Conservation (phyloP, 2,329 filamentous ascomycete species). For the Aspergillus brunneoviolaceus region DNA sequence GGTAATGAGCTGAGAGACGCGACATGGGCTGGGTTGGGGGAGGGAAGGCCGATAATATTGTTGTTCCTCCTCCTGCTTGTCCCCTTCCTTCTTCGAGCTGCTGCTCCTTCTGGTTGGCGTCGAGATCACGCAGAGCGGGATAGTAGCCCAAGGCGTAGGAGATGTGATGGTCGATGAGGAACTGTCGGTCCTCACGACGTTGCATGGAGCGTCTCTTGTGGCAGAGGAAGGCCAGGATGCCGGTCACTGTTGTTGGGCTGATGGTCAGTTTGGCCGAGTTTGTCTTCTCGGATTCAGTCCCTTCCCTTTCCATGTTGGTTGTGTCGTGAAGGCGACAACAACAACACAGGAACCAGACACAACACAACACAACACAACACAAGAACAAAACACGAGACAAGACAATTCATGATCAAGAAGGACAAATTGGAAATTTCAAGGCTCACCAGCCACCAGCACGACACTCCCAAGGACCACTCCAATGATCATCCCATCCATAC, state of each 20-base stretch:
- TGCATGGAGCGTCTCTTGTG: constrained; percentile 27
- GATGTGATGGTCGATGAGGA: constrained; percentile 12
- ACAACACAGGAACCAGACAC: too few species aligned
- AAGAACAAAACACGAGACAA: background rate
- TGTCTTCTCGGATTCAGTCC: too few species aligned
- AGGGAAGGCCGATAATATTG: background rate
- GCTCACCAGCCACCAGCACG: constrained; percentile 27
- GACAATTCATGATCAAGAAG: background rate
- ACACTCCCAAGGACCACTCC: constrained; percentile 31
- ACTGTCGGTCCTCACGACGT: constrained; percentile 20
- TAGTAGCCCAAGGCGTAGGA: constrained; percentile 1
- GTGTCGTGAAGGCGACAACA: too few species aligned
- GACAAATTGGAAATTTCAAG: background rate
- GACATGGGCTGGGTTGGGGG: background rate
- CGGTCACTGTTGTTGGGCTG: constrained; percentile 21
- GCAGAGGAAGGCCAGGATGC: constrained; percentile 25
- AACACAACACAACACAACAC: too few species aligned
- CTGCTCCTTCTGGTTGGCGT: background rate
- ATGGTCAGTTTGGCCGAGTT: background rate
- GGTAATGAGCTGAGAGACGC: background rate
- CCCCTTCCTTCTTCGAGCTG: background rate
- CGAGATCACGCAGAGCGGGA: background rate
- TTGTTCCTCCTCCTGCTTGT: background rate
- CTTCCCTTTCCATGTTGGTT: too few species aligned
- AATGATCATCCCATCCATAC: constrained; percentile 24